Evolutionary conservation across 2,329 filamentous ascomycete species (phyloP), one percentile per base, ranked within the genome.

Genomic region (Clonostachys sp.): DNA sequence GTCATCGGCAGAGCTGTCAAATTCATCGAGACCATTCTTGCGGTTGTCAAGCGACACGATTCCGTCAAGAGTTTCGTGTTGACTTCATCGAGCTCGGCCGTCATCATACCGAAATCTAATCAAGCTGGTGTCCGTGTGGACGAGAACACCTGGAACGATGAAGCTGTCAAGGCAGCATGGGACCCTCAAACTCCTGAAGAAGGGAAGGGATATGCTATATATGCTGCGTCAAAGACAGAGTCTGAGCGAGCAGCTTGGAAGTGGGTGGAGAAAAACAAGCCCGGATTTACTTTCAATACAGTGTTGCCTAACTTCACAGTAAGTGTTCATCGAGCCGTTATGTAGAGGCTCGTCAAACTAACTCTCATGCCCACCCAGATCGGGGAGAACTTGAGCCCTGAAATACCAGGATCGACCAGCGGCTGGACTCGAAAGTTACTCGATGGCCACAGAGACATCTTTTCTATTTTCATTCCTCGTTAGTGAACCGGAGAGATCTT

Each of bases 201-300:
- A n/a, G 14, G 14, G 3, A 50, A 51, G 8, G 24, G 24, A 5
- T 30, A 30, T 30, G 10, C 47, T n/a, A 58, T 65, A 3, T 72
- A 72, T 44, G 49, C 50, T 0, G 65, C 67, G 4, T 65, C 62
- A 45, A 72, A 72, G 51, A 49, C 54, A 1, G 53, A 61, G 47
- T 56, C 53, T 1, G 67, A 72, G 51, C 53, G 57, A 44, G 60
- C 56, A 3, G 42, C 63, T 12, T 70, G 66, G 67, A 58, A 63
- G 34, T 71, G 62, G 36, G 48, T 61, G 5, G 50, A 62, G 20
- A 59, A 67, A 42, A 46, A 61, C n/a, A 61, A 61, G 30, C 60
- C 57, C 1, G 38, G 18, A 4, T 63, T 61, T 35, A 51, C 53
- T 1, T 45, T 55, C 8, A 62, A 61, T 47, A n/a, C 53, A 34